phyloP scores from a whole-genome alignment of 78 protist species.

The Corallochytrium limacisporum region DNA sequence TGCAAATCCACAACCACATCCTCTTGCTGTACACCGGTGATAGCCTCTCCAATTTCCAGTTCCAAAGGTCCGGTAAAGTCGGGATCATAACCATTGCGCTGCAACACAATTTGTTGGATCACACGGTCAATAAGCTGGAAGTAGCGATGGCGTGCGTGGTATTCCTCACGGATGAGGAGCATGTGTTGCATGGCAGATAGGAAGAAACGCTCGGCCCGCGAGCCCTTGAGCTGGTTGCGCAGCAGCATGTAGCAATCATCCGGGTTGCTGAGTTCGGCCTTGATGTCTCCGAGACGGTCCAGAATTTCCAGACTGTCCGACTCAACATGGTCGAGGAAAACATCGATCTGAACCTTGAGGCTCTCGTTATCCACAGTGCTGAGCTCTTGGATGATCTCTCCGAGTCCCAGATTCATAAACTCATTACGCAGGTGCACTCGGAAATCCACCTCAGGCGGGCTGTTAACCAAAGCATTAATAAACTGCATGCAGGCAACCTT shows the following conservation, averaged over 20 bases:
- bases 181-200: not conserved
- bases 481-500: not conserved
- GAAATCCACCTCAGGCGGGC: not conserved
- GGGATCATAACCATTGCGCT: not conserved
- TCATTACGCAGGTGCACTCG: constrained; percentile 2
- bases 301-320: not conserved
- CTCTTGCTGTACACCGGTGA: not conserved
- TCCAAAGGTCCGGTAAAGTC: constrained; percentile 4
- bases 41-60: not conserved
- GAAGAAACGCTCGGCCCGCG: not conserved
- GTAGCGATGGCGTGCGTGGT: not conserved
- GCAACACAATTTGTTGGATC: not conserved
- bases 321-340: not conserved
- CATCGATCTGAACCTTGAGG: not conserved
- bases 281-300: not conserved
- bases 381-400: not conserved
- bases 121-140: not conserved
- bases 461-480: not conserved
- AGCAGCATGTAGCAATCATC: not conserved
- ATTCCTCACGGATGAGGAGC: not conserved
- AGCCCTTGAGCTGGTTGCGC: not conserved
- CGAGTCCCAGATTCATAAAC: not conserved
- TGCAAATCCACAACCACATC: not conserved
- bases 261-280: not conserved
- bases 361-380: not conserved